Base-by-base conservation (phyloP, 2,329 filamentous ascomycete genomes). In the Verticillium longisporum region DNA sequence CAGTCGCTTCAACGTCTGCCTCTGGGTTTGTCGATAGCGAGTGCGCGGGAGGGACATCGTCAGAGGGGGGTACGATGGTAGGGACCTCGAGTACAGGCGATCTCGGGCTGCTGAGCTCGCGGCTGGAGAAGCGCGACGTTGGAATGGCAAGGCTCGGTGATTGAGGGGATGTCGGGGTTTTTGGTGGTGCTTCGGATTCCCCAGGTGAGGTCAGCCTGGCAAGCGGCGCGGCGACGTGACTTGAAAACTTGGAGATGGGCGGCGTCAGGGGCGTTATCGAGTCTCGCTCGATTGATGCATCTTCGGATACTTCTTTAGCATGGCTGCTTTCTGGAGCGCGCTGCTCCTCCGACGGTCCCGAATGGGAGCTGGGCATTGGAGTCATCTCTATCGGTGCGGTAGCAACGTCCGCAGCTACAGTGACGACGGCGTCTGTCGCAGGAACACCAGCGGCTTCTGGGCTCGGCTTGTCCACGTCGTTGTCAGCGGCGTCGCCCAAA, bases 91-190 rank as follows among this genome's bases (percentile, higher is more conserved):
- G 56, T 18, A 11, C 56, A 1, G 69, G 55, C 18, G 70, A 66
- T 15, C 66, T 59, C n/a, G 69, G 65, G 18, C 69, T 66, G 32
- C 66, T 69, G 32, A 69, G 62, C 60, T 78, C 75, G 55, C 72
- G 74, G 4, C 75, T 76, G 11, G 78, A 79, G 65, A 80, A 79
- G 62, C 73, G 79, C 57, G 78, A 80, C 57, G 74, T 72, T 14
- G 78, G 75, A 41, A 73, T 74, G 11, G 37, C 70, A 58, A 66
- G 67, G 63, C 58, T 50, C 6, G 60, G 59, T 13, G 59, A 61
- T 18, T 14, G 18, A 36, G 61, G 61, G 6, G 62, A 63, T 7
- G 57, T 14, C 11, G 61, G 59, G 10, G 60, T 60, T 18, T 59
- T 66, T 18, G 70, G 56, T 26, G 68, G 64, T 9, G 53, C 59